These are phyloP conservation scores for Vigna nakashimae DNA, from an alignment of 306 rosid genomes.

Conservation along the genomic window DNA sequence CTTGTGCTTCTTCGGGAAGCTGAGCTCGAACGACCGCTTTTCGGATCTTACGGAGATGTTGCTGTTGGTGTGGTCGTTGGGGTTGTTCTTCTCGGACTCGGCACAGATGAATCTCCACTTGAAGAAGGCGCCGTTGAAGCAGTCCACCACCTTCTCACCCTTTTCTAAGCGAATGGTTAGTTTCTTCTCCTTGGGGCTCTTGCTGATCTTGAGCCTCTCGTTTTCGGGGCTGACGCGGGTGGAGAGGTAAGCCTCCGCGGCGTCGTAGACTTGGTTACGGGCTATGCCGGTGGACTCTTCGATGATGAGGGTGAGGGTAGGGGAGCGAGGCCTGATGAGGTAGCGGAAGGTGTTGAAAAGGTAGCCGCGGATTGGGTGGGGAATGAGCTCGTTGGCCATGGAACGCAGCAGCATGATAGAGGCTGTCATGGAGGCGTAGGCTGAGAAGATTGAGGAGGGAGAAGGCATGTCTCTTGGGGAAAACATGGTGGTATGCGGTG, in stretches of 20 bases:
- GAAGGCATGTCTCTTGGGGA: slow-evolving; percentile 69
- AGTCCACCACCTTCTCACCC: slow-evolving; percentile 65
- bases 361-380: slow-evolving; percentile 66
- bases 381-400: slow-evolving; percentile 76
- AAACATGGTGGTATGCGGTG: slow-evolving; percentile 50
- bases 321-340: slow-evolving; percentile 57
- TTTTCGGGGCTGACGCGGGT: slow-evolving; percentile 61
- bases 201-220: slow-evolving; percentile 63
- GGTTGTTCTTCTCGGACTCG: slow-evolving; percentile 50
- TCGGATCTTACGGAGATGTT: slow-evolving; percentile 45
- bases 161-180: slow-evolving; percentile 65
- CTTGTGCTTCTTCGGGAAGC: slow-evolving; percentile 61
- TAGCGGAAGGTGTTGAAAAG: slow-evolving; percentile 50
- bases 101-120: slow-evolving; percentile 58
- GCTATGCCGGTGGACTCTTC: slow-evolving; percentile 65
- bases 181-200: slow-evolving; percentile 64
- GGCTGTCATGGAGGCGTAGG: slow-evolving; percentile 85
- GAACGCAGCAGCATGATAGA: slow-evolving; percentile 76
- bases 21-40: slow-evolving; percentile 64
- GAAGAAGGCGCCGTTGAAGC: slow-evolving; percentile 49
- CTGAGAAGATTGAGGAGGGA: slow-evolving; percentile 76
- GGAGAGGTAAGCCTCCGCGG: slow-evolving; percentile 71
- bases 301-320: slow-evolving; percentile 70
- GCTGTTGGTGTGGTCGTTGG: slow-evolving; percentile 21
- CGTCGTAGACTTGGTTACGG: slow-evolving; percentile 76